Percentiles rank a stretch among this genome's conserved stretches.
Conservation (phyloP, 2,329 filamentous ascomycete genomes). For the Clonostachys rosea region DNA sequence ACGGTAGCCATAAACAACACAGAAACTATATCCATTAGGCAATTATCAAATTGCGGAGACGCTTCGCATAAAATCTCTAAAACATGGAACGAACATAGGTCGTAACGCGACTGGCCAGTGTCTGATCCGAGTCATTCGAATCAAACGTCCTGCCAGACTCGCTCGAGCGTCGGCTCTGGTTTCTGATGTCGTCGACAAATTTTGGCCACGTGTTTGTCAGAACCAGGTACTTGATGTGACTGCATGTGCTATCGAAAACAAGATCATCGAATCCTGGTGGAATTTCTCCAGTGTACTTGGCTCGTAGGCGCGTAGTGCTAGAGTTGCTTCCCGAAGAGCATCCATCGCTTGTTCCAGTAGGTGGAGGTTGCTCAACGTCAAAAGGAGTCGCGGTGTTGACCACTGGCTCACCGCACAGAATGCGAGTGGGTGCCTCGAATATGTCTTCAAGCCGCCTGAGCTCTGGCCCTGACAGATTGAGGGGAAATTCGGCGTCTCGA, state of each 20-base stretch:
- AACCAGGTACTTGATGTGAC: conserved; percentile 60
- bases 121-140: too few relatives aligned
- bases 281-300: conserved; percentile 31
- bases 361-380: conserved; percentile 10
- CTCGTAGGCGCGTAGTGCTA: background rate
- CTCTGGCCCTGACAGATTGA: conserved; percentile 59
- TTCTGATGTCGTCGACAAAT: conserved; percentile 14
- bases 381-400: conserved; percentile 36
- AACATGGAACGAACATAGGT: too few relatives aligned
- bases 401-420: conserved; percentile 29
- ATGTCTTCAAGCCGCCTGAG: conserved; percentile 47
- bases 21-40: too few relatives aligned
- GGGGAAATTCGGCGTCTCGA: conserved; percentile 58
- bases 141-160: too few relatives aligned
- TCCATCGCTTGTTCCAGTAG: too few relatives aligned
- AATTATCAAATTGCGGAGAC: too few relatives aligned
- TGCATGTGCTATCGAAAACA: conserved; percentile 55
- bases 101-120: too few relatives aligned
- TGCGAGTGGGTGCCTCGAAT: conserved; percentile 49
- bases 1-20: too few relatives aligned
- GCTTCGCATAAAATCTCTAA: too few relatives aligned
- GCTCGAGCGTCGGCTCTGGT: too few relatives aligned
- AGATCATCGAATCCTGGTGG: conserved; percentile 39
- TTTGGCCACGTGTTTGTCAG: conserved; percentile 66
- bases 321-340: background rate